Evolutionary conservation across 176 grass and related monocot species (phyloP), one percentile per base, ranked within the genome.

Genomic region (Phoenix roebelenii): DNA sequence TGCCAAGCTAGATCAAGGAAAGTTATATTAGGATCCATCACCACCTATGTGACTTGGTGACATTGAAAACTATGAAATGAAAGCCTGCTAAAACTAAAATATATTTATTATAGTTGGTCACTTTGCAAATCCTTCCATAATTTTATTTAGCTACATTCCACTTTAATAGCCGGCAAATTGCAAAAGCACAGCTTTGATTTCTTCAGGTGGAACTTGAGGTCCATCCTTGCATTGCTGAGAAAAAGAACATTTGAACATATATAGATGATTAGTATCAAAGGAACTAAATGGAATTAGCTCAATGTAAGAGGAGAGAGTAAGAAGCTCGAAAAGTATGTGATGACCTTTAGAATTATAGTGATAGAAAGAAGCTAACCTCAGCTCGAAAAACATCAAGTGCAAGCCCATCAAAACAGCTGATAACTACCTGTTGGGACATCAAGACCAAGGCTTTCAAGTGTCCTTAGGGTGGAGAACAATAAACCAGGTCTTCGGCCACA

Each of bases 101-200:
- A 35, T 35, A 7, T 35, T 9, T 6, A 35, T 35, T 35, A 35
- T 6, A 9, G 32, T 35, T 35, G 32, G 32, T 35, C 7, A 35
- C 7, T 10, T 35, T 10, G 6, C 6, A 35, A 35, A 35, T 35
- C 32, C 32, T 35, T 35, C 32, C 9, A 35, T 35, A 6, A 35
- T 35, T 28, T 16, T 44, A 35, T 30, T 56, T 18, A 52, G 55
- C 52, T 51, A 58, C 64, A 82, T 73, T 16, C 69, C 60, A 17
- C 67, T 79, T 49, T 73, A 74, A 18, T 84, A 71, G 6, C 85
- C 85, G 32, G 72, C 77, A 22, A 57, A 77, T 26, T 81, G 80
- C 67, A 95, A 57, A 57, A 95, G 85, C 58, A 82, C 73, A 1
- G 82, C 74, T 73, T 87, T 90, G 65, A 95, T 95, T 44, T 90